Evolutionary conservation across 164 flowering plant species (phyloP), one percentile per base, ranked within the genome.

Genomic region (Tetracentron sinense): DNA sequence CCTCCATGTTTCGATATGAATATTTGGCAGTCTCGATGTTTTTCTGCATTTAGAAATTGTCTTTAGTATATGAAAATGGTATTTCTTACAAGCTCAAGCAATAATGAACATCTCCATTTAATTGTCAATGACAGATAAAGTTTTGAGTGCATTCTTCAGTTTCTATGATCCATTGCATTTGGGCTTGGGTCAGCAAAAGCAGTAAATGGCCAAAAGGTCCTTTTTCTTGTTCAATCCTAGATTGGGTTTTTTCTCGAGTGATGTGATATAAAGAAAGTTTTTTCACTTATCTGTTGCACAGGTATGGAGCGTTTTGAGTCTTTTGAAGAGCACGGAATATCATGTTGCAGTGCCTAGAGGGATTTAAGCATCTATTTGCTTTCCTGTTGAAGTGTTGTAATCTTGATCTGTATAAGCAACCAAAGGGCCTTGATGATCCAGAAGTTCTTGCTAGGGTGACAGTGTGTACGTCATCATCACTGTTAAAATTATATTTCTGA

Each of bases 281-380:
- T 62, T 68, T 23, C 29, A 35, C 16, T 14, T 6, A 28, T 58
- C 20, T 60, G 15, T 29, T 70, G 49, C 20, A 60, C 84, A 88
- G 95, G 79, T 69, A 86, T 85, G 91, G 84, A 69, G 81, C 57
- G 71, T 83, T 73, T 71, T 86, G 84, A 69, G 81, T 60, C 69
- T 83, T 73, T 71, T 86, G 77, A 84, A 48, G 71, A 65, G 58
- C 67, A 33, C 62, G 35, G 33, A 63, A 68, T 79, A 89, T 78
- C 86, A 89, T 89, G 96, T 74, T 83, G 89, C 86, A 80, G 89
- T 89, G 89, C 77, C 49, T 89, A 81, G 86, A 80, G 48, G 90
- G 88, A 60, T 21, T 86, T 30, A 79, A 78, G 85, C 81, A 79
- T 75, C 67, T 84, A 49, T 68, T 69, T 79, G 82, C 84, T 75